phyloP scores from a whole-genome alignment of 176 grass and related monocot species.

The Ananas comosus region DNA sequence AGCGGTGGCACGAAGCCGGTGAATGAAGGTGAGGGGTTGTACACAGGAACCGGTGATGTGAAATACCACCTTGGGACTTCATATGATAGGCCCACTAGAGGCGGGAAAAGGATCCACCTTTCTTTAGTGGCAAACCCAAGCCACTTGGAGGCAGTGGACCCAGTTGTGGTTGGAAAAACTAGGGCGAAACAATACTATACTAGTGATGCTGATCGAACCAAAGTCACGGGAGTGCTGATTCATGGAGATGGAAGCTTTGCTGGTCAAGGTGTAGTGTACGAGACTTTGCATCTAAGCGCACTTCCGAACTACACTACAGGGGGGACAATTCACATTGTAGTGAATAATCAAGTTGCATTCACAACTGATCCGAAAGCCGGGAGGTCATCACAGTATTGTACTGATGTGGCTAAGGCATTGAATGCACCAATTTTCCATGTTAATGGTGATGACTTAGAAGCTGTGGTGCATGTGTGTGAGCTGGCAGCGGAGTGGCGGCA shows the following conservation, averaged over 20 bases:
- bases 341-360: slow-evolving; percentile 25
- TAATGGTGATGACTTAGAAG: slow-evolving; percentile 25
- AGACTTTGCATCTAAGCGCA: slow-evolving; percentile 20
- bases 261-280: slow-evolving; percentile 20
- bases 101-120: slow-evolving; percentile 29
- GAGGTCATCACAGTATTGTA: slow-evolving; percentile 20
- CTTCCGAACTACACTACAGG: slow-evolving; percentile 26
- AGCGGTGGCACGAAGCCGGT: slow-evolving; percentile 34
- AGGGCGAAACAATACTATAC: slow-evolving; percentile 31
- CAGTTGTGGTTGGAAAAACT: slow-evolving; percentile 32
- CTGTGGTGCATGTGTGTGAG: slow-evolving; percentile 23
- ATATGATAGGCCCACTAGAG: slow-evolving; percentile 29
- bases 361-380: slow-evolving; percentile 15
- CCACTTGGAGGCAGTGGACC: slow-evolving; percentile 37
- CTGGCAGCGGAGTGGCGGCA: slow-evolving; percentile 20
- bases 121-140: slow-evolving; percentile 33
- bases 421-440: slow-evolving; percentile 23
- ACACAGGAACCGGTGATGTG: slow-evolving; percentile 37
- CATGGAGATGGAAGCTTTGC: slow-evolving; percentile 28
- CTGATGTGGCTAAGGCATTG: slow-evolving; percentile 23
- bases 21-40: slow-evolving; percentile 30
- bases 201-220: slow-evolving; percentile 16
- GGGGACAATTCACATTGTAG: slow-evolving; percentile 26
- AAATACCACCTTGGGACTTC: slow-evolving; percentile 45
- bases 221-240: slow-evolving; percentile 14